These are phyloP conservation scores for Diaporthe citri DNA, from an alignment of 2,329 filamentous ascomycete species.

Conservation along the genomic window DNA sequence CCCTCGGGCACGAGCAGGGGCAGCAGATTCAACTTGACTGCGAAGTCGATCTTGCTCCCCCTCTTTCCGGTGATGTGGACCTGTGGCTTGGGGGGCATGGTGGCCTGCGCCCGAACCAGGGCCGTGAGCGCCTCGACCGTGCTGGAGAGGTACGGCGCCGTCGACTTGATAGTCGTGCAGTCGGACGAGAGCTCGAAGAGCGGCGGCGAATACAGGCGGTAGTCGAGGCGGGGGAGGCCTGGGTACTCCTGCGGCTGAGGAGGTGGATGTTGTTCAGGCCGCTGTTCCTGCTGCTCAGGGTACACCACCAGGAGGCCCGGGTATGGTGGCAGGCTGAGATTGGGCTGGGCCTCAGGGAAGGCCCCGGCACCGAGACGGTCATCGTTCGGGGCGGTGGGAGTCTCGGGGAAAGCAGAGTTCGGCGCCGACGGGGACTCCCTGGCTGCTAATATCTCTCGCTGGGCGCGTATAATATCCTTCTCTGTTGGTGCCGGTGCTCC, in stretches of 20 bases:
- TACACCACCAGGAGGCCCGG: constrained; percentile 45
- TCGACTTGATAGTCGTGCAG: constrained; percentile 60
- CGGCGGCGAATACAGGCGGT: constrained; percentile 65
- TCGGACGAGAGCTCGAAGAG: constrained; percentile 65
- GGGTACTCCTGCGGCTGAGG: constrained; percentile 55
- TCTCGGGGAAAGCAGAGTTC: constrained; percentile 14
- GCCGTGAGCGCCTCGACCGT: constrained; percentile 59
- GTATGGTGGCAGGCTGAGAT: constrained; percentile 50
- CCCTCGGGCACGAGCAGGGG: constrained; percentile 61
- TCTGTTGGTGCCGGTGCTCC: constrained; percentile 24
- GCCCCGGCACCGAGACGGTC: not conserved
- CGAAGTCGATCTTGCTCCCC: constrained; percentile 62
- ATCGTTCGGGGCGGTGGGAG: constrained; percentile 11
- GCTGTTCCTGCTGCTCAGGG: constrained; percentile 30
- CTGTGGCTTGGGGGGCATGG: constrained; percentile 67
- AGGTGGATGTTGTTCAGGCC: constrained; percentile 4
- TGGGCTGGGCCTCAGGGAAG: constrained; percentile 5
- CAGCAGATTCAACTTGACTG: constrained; percentile 68
- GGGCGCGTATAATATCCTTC: constrained; percentile 33
- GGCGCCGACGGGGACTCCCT: constrained; percentile 23
- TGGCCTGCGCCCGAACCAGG: constrained; percentile 62
- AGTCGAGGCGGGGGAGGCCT: constrained; percentile 63
- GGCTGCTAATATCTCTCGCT: constrained; percentile 19
- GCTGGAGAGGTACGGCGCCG: constrained; percentile 61
- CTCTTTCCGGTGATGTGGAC: constrained; percentile 63